Conservation (phyloP, 2,329 filamentous ascomycete species). For the Penicillium sp. region DNA sequence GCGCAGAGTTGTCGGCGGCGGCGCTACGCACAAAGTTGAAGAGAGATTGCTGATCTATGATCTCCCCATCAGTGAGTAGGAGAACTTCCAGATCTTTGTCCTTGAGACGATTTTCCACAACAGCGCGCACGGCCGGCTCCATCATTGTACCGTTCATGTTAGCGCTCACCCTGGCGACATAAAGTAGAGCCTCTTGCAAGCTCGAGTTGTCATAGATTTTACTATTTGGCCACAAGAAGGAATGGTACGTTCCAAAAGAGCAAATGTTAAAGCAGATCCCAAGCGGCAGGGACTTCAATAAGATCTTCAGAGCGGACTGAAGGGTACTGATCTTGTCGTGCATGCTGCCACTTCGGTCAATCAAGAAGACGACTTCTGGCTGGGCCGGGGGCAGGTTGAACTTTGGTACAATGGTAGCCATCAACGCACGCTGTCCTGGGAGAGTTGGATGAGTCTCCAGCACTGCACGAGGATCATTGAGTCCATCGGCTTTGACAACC, state of each 20-base stretch:
- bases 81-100: constrained; percentile 54
- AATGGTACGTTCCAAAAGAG: constrained; percentile 51
- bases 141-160: constrained; percentile 57
- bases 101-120: constrained; percentile 47
- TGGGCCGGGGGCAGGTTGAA: constrained; percentile 58
- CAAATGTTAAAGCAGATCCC: constrained; percentile 59
- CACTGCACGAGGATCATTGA: constrained; percentile 61
- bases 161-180: constrained; percentile 45
- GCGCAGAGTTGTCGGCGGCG: constrained; percentile 44
- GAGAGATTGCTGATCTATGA: constrained; percentile 49
- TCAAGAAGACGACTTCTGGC: constrained; percentile 69
- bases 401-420: constrained; percentile 69
- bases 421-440: constrained; percentile 62
- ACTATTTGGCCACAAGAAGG: constrained; percentile 51
- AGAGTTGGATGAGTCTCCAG: constrained; percentile 65
- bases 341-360: constrained; percentile 68
- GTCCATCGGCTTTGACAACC: constrained; percentile 60
- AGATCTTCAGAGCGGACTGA: constrained; percentile 53
- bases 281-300: constrained; percentile 58
- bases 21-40: constrained; percentile 50
- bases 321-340: constrained; percentile 48
- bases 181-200: constrained; percentile 44
- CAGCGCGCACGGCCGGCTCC: constrained; percentile 46
- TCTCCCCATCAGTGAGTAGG: constrained; percentile 57
- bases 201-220: constrained; percentile 47